Conservation (phyloP, 2,329 filamentous ascomycete genomes). For the Immersiporthe knoxdaviesiana region DNA sequence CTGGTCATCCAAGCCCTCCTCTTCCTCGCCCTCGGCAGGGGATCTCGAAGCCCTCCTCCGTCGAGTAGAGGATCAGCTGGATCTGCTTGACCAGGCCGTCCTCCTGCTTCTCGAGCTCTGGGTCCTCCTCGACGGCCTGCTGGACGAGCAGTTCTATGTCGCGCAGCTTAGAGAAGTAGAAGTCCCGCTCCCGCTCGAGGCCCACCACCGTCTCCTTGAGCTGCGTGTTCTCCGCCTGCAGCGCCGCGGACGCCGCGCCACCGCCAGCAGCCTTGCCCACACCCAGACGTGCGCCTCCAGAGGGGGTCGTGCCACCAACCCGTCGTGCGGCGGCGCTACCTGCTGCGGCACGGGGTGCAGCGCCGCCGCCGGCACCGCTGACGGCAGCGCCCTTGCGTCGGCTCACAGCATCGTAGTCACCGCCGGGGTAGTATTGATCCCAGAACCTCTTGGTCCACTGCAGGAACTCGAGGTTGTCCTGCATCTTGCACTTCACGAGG, state of each 20-base stretch:
- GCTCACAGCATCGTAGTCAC: conserved; percentile 89
- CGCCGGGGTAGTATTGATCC: conserved; percentile 97
- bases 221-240: conserved; percentile 83
- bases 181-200: conserved; percentile 93
- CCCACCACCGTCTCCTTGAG: conserved; percentile 96
- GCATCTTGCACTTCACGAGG: conserved; percentile 98
- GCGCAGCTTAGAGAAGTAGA: conserved; percentile 98
- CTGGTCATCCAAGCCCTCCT: conserved; percentile 72
- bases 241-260: conserved; percentile 67
- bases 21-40: conserved; percentile 79
- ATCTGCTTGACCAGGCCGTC: conserved; percentile 92
- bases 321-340: conserved; percentile 47
- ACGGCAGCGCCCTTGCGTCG: conserved; percentile 79
- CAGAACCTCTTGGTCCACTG: conserved; percentile 97
- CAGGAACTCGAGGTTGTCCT: conserved; percentile 98
- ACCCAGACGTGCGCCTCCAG: conserved; percentile 51
- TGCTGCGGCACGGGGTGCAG: conserved; percentile 53
- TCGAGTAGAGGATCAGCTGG: conserved; percentile 95
- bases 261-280: conserved; percentile 47
- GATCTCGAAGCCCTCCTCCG: conserved; percentile 91
- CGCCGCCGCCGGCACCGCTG: conserved; percentile 51
- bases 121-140: conserved; percentile 88
- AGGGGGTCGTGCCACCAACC: conserved; percentile 64
- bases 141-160: conserved; percentile 96
- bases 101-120: conserved; percentile 92